Conservation (phyloP, 768 basidiomycete genomes). For the Pulveroboletus ravenelii region DNA sequence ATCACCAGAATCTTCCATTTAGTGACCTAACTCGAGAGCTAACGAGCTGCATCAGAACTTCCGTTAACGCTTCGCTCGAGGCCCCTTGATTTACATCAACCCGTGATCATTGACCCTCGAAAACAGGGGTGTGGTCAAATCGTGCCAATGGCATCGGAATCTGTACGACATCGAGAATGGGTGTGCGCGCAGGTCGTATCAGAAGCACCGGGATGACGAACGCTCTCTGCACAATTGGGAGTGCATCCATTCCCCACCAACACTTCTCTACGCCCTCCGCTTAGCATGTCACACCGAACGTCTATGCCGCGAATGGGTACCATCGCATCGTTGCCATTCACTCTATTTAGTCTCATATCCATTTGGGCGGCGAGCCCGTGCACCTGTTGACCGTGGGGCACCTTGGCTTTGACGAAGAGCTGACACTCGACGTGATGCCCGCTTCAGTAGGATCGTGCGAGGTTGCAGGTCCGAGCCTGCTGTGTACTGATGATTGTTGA, state of each 20-base stretch:
- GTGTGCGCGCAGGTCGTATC: conserved; percentile 12
- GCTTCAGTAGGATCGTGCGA: not conserved
- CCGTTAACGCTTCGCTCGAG: conserved; percentile 10
- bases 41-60: conserved; percentile 3
- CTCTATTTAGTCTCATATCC: conserved; percentile 5
- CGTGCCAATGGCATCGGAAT: conserved; percentile 10
- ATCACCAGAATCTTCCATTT: conserved; percentile 32
- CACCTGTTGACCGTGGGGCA: conserved; percentile 3
- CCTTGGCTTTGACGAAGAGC: not conserved
- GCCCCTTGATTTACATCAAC: conserved; percentile 18
- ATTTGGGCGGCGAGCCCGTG: conserved; percentile 1
- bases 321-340: conserved; percentile 9
- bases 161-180: conserved; percentile 3
- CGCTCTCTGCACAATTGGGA: conserved; percentile 12
- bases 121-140: conserved; percentile 12
- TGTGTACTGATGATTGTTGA: not conserved
- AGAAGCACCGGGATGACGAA: conserved; percentile 22
- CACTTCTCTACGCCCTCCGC: conserved; percentile 27
- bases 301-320: conserved; percentile 6
- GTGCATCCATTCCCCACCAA: conserved; percentile 25
- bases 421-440: not conserved
- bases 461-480: not conserved
- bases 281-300: conserved; percentile 6
- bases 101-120: conserved; percentile 13
- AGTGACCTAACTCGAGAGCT: conserved; percentile 21